Percentiles rank a stretch among this genome's conserved stretches.
Conservation (phyloP, 345 rosid genomes). For the Camelina laxa region DNA sequence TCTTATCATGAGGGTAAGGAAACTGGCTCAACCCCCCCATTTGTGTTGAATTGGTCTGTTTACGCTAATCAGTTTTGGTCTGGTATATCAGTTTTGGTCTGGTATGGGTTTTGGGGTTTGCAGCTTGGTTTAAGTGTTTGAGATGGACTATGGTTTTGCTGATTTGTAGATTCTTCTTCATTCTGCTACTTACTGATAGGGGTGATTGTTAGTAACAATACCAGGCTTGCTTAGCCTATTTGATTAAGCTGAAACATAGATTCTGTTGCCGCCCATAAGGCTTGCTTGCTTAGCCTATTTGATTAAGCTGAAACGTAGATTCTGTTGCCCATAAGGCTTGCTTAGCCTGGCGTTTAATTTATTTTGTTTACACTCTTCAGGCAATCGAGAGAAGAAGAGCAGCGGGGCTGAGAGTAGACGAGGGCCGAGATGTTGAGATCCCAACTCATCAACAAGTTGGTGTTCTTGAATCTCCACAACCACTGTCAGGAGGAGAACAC, state of each 20-base stretch:
- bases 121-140: constrained; percentile 19
- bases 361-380: constrained; percentile 44
- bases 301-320: not conserved
- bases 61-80: too few relatives aligned
- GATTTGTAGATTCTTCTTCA: not conserved
- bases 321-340: constrained; percentile 17
- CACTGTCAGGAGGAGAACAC: constrained; percentile 49
- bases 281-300: constrained; percentile 27
- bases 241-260: not conserved
- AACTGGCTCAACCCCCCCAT: too few relatives aligned
- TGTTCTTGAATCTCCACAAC: constrained; percentile 46
- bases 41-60: too few relatives aligned
- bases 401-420: constrained; percentile 54
- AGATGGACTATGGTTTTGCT: constrained; percentile 1
- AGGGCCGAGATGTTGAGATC: constrained; percentile 55
- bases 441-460: constrained; percentile 45
- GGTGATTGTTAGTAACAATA: not conserved
- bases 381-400: constrained; percentile 77
- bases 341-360: constrained; percentile 24
- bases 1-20: constrained; percentile 37
- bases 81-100: too few relatives aligned
- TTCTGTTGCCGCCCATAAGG: constrained; percentile 11
- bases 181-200: not conserved
- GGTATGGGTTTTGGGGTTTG: constrained; percentile 10
- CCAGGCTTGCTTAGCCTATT: constrained; percentile 24